Evolutionary conservation across 2,329 filamentous ascomycete genomes (phyloP).

Genomic region (Ascochyta koolunga): DNA sequence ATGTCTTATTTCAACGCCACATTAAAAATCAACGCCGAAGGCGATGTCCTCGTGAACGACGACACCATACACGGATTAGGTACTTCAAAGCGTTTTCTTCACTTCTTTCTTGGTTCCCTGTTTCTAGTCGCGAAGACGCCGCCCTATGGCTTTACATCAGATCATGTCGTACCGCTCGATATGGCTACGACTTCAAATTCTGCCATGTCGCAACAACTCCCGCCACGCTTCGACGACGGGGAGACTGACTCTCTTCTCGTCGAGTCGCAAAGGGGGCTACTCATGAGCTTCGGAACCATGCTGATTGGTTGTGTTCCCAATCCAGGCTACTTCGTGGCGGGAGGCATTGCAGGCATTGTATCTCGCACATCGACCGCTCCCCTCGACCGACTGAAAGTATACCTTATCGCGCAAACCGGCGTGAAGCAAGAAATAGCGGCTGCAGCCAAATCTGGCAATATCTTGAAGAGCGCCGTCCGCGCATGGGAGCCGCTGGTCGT

Average conservation of each 20-base stretch:
- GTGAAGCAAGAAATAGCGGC: constrained; percentile 64
- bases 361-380: constrained; percentile 95
- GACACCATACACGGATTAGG: constrained; percentile 92
- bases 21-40: constrained; percentile 88
- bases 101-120: constrained; percentile 77
- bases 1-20: constrained; percentile 91
- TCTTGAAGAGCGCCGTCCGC: constrained; percentile 68
- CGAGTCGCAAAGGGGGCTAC: constrained; percentile 35
- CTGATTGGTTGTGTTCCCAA: constrained; percentile 71
- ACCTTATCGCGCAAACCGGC: constrained; percentile 88
- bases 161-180: constrained; percentile 34
- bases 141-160: constrained; percentile 38
- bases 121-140: constrained; percentile 67
- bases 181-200: constrained; percentile 33
- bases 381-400: constrained; percentile 95
- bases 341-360: constrained; percentile 90
- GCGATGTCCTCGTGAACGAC: constrained; percentile 90
- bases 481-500: constrained; percentile 72
- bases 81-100: constrained; percentile 74
- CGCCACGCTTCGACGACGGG: constrained; percentile 43
- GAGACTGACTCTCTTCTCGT: constrained; percentile 31
- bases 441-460: constrained; percentile 73
- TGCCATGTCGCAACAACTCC: constrained; percentile 40
- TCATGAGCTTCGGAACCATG: constrained; percentile 50
- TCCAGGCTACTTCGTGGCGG: constrained; percentile 97